Conservation (phyloP, 345 rosid genomes). For the Populus ilicifolia region DNA sequence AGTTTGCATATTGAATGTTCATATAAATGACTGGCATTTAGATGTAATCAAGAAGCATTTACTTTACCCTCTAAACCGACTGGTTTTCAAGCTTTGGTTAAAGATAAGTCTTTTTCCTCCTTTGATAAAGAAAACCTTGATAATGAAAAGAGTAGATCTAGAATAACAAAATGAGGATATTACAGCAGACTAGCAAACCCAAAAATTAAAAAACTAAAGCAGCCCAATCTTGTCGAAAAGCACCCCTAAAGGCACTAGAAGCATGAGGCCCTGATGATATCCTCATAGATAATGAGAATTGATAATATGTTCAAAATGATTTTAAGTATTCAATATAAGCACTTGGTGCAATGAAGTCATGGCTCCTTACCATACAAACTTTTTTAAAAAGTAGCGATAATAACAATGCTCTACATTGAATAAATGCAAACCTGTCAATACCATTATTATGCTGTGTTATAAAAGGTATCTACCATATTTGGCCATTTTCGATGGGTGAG, state of each 20-base stretch:
- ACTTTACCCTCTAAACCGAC: neutral
- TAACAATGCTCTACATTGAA: neutral
- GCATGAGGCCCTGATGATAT: neutral
- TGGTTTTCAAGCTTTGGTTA: too few relatives aligned
- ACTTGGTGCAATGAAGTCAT: neutral
- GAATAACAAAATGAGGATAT: neutral
- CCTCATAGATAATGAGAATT: neutral
- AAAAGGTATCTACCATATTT: neutral
- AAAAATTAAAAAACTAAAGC: neutral
- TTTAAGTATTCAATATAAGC: neutral
- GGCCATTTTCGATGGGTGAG: neutral
- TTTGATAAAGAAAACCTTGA: neutral
- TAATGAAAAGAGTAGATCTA: neutral
- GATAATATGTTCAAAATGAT: neutral
- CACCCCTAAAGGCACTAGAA: neutral
- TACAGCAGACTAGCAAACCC: neutral
- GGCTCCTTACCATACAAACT: neutral
- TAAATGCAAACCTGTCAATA: neutral
- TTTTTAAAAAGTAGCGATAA: neutral
- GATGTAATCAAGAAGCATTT: neutral
- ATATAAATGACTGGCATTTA: too few relatives aligned
- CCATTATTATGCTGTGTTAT: neutral
- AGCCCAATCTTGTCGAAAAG: neutral
- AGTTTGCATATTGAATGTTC: neutral
- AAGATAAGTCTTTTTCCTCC: neutral